Base-by-base conservation (phyloP, 148 eudicot species). In the Amaranthus cruentus region DNA sequence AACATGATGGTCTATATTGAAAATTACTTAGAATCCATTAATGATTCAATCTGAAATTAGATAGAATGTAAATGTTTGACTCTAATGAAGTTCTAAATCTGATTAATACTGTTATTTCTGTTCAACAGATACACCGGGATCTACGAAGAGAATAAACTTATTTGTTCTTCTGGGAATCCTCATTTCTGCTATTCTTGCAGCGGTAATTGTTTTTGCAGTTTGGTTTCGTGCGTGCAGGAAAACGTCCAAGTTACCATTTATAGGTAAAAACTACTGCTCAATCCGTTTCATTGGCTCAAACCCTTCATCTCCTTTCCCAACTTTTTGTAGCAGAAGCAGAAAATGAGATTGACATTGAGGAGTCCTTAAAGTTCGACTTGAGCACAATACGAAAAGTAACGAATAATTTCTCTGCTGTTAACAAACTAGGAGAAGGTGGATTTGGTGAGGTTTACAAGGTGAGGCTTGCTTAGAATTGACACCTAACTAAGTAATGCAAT, bases 381-480 rank as follows among this genome's bases (percentile, higher is more conserved):
- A 56, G 12, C 21, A 77, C 75, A 49, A 59, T 77, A 4, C 64
- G 14, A 57, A n/a, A 47, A 5, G 75, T 66, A 0, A 71, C 75
- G 0, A 64, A 51, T 3, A 67, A 71, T 8, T 77, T 71, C 53
- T 47, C 71, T 6, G 43, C 60, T 2, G 75, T 47, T 47, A 71
- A 43, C 50, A 71, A 55, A 65, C 66, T 77, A 0, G 80, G 80
- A 21, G 75, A 71, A 65, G 80, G 80, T 38, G 80, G 80, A 53
- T 77, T 77, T 6, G 80, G 80, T 9, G 10, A 38, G 5, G 80
- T 77, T 21, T 77, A 71, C 71, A 77, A 71, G 75, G 78, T 76
- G 68, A 4, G 38, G 38, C 38, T 28, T 28, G 38, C 38, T 2
- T 28, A 28, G 38, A 28, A 28, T 28, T 28, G 38, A 28, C 38